Evolutionary conservation across 1,284 basidiomycete genomes (phyloP).

Genomic region (Rhodotorula mucilaginosa): DNA sequence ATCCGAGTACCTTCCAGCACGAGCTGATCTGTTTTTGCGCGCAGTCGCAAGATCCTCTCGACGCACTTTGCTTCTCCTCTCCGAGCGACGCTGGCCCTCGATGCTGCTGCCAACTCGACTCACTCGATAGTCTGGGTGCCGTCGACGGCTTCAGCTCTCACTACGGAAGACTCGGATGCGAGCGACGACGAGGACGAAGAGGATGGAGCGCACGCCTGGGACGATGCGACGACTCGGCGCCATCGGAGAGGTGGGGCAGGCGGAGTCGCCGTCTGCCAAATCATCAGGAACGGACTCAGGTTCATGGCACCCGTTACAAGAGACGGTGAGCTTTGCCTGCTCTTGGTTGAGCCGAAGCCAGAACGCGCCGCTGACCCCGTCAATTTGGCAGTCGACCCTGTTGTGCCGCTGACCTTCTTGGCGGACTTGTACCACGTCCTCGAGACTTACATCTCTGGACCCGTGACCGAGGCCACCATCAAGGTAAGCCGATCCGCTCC

Average conservation of each 20-base stretch:
- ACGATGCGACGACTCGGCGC: neutral
- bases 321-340: constrained; percentile 19
- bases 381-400: constrained; percentile 31
- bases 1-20: too few species aligned
- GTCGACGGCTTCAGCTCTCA: neutral
- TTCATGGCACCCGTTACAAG: constrained; percentile 27
- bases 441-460: constrained; percentile 29
- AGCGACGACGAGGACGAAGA: constrained; percentile 11
- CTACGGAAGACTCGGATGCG: neutral
- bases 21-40: neutral
- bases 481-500: constrained; percentile 13
- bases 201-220: neutral
- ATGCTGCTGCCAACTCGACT: constrained; percentile 21
- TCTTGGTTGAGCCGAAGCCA: neutral
- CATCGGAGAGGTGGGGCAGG: neutral
- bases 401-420: constrained; percentile 37
- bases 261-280: constrained; percentile 29
- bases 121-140: constrained; percentile 23
- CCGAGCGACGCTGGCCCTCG: constrained; percentile 30
- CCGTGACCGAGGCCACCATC: constrained; percentile 34
- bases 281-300: constrained; percentile 22
- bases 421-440: constrained; percentile 34
- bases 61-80: constrained; percentile 34
- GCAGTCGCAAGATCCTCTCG: constrained; percentile 33
- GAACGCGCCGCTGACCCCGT: neutral